Conservation (phyloP, 192 early-diverging fungal genomes). For the Backusella sp. region DNA sequence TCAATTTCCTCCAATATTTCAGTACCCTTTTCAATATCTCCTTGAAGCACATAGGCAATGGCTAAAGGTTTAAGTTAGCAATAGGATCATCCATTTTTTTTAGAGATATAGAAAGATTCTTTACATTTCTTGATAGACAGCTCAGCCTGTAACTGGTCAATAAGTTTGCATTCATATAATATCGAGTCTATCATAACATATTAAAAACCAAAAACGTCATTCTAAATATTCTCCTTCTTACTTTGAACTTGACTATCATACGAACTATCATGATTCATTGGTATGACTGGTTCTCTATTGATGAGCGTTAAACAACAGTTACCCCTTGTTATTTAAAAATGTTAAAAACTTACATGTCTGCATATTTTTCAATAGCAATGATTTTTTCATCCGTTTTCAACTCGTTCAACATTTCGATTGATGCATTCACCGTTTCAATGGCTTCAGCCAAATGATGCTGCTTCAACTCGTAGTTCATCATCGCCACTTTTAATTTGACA, state of each 20-base stretch:
- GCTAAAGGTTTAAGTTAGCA: not conserved
- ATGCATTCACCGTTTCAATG: constrained; percentile 43
- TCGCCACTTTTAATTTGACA: constrained; percentile 35
- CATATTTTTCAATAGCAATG: constrained; percentile 44
- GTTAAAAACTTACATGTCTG: constrained; percentile 19
- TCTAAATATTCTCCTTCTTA: not conserved
- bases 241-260: not conserved
- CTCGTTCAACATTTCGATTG: constrained; percentile 46
- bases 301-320: not conserved
- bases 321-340: not conserved
- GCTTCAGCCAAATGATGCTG: constrained; percentile 44
- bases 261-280: not conserved
- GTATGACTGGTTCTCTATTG: not conserved
- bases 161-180: not conserved
- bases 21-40: not conserved
- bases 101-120: not conserved
- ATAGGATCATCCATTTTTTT: not conserved
- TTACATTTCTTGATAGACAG: not conserved
- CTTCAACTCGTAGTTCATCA: constrained; percentile 51
- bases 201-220: not conserved
- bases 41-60: not conserved
- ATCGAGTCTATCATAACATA: not conserved
- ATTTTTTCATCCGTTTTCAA: constrained; percentile 57
- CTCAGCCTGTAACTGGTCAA: not conserved
- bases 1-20: not conserved